Evolutionary conservation across 352 stramenopile species (phyloP).

Genomic region (Pythium utonaiense): DNA sequence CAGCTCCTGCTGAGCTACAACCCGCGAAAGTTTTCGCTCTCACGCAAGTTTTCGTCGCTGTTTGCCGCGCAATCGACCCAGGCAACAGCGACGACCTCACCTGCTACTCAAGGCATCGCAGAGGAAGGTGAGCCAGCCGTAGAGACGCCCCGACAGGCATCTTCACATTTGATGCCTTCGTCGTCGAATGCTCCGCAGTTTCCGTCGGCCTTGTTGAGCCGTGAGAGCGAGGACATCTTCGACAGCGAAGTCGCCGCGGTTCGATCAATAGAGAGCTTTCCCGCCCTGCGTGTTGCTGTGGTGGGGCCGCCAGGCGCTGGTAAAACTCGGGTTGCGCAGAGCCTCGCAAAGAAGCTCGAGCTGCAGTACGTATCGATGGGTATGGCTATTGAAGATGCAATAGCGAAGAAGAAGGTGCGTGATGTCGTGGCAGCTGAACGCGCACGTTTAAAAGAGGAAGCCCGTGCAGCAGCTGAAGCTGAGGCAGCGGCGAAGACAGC

Average conservation of each 20-base stretch:
- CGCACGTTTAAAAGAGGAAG: neutral
- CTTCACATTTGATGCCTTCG: neutral
- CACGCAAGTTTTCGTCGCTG: slow-evolving; percentile 52
- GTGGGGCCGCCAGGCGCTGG: slow-evolving; percentile 51
- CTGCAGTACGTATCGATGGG: slow-evolving; percentile 50
- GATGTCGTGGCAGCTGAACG: neutral
- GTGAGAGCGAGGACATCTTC: slow-evolving; percentile 34
- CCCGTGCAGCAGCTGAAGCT: neutral
- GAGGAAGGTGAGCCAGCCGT: neutral
- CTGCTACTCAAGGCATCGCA: neutral
- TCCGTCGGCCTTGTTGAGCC: slow-evolving; percentile 21
- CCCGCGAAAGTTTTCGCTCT: slow-evolving; percentile 65
- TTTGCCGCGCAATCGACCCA: slow-evolving; percentile 5
- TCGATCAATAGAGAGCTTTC: slow-evolving; percentile 35
- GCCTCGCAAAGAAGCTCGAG: slow-evolving; percentile 37
- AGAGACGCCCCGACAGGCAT: neutral
- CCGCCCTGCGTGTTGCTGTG: slow-evolving; percentile 46
- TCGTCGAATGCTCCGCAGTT: neutral
- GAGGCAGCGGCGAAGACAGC: slow-evolving; percentile 2
- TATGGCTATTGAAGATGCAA: slow-evolving; percentile 37
- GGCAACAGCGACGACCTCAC: neutral
- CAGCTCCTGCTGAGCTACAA: slow-evolving; percentile 71
- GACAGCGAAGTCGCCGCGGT: slow-evolving; percentile 39
- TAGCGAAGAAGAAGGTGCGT: slow-evolving; percentile 25
- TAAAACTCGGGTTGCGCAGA: slow-evolving; percentile 50